Base-by-base conservation (phyloP, 345 rosid species). In the Carallia pectinifolia region DNA sequence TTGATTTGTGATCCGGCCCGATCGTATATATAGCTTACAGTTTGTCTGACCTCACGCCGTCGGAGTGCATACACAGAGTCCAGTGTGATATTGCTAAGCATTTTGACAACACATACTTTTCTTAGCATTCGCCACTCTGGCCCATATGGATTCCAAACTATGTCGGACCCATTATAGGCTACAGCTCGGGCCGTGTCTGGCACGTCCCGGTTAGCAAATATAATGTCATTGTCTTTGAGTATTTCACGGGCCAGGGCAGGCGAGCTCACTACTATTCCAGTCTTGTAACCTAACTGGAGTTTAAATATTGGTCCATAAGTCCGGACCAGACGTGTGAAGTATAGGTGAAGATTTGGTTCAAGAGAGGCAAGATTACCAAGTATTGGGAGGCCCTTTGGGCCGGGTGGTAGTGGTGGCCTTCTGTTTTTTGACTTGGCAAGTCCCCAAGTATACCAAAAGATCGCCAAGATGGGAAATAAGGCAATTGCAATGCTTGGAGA, bases 71-170 rank as follows among this genome's bases (percentile, higher is more conserved):
- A 82, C 0, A 85, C 85, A 5, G 84, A 74, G 77, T 85, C 88
- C 31, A 88, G 56, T 4, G 78, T 82, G 10, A 74, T 52, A 67
- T 71, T 85, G 77, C 85, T 88, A 6, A 88, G 81, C 89, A 88
- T 84, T 72, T 81, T 82, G 18, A 72, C 56, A 4, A 77, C 85
- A 36, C 88, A 79, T 0, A 81, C 75, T 53, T 75, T 83, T 36
- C 88, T 71, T 44, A 83, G 27, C 82, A 78, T 82, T 74, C 86
- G 65, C 90, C 91, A 87, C 64, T 81, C 81, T 1, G 91, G 80
- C 1, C 86, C 86, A 48, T 80, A 84, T 0, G 81, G 86, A 39
- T 67, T 74, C 85, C 86, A 86, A 3, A 71, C 83, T 13, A 86
- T 82, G 64, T 86, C 84, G 1, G 19, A 29, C 0, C 86, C 88